phyloP scores from a whole-genome alignment of 2,329 filamentous ascomycete genomes.

The Elsinoe necatrix region DNA sequence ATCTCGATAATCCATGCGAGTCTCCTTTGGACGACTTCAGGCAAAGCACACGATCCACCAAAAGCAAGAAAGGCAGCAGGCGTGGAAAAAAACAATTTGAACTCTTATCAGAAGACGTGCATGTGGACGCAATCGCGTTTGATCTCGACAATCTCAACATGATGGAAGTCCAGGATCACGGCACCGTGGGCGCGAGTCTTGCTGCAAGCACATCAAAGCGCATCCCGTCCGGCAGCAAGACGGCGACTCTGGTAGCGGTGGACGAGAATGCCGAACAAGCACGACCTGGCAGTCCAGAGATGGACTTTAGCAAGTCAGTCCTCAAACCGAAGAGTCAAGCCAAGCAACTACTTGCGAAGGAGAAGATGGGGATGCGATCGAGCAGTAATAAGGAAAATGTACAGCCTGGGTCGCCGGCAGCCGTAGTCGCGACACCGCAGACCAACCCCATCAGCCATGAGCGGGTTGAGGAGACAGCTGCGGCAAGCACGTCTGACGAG shows the following conservation, averaged over 20 bases:
- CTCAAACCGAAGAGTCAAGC: slow-evolving; percentile 21
- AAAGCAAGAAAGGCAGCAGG: slow-evolving; percentile 29
- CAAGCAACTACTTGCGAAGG: slow-evolving; percentile 22
- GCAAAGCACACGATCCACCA: slow-evolving; percentile 23
- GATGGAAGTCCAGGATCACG: slow-evolving; percentile 7
- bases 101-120: slow-evolving; percentile 19
- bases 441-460: background rate
- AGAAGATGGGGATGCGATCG: slow-evolving; percentile 23
- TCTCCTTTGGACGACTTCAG: background rate
- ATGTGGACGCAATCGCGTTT: slow-evolving; percentile 17
- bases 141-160: slow-evolving; percentile 1
- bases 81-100: slow-evolving; percentile 24
- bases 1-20: slow-evolving; percentile 10
- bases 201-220: slow-evolving; percentile 3
- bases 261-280: slow-evolving; percentile 2
- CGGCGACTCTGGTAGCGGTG: background rate
- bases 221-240: background rate
- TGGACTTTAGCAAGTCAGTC: background rate
- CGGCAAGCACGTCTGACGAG: background rate
- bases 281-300: slow-evolving; percentile 5
- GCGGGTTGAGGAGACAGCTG: background rate
- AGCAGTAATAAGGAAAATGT: slow-evolving; percentile 29
- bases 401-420: slow-evolving; percentile 20
- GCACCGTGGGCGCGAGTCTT: background rate
- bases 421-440: slow-evolving; percentile 10